These are phyloP conservation scores for Pelagomonas calceolata DNA, from an alignment of 108 stramenopile genomes.

Conservation along the genomic window DNA sequence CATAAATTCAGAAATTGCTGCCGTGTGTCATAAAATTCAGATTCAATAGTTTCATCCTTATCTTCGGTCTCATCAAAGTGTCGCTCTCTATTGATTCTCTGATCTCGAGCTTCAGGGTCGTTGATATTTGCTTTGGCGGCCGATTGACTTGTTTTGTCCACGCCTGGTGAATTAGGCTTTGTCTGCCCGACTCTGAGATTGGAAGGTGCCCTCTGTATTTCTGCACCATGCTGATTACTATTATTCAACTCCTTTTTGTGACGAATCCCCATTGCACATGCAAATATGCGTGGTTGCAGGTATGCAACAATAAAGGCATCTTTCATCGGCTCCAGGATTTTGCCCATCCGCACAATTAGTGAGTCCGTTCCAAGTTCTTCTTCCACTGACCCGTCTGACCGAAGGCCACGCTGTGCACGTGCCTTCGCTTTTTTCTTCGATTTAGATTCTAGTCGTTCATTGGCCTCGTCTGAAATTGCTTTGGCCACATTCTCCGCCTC, in stretches of 20 bases:
- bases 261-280: background rate
- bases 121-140: too few relatives aligned
- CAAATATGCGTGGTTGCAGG: conserved; percentile 30
- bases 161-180: too few relatives aligned
- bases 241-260: too few relatives aligned
- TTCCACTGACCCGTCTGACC: conserved; percentile 61
- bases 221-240: too few relatives aligned
- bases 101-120: too few relatives aligned
- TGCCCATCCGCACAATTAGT: conserved; percentile 82
- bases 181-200: conserved; percentile 1
- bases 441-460: conserved; percentile 49
- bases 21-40: conserved; percentile 72
- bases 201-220: background rate
- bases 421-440: conserved; percentile 3
- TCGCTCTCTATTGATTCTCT: conserved; percentile 6
- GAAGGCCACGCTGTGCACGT: conserved; percentile 43
- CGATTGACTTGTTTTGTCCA: too few relatives aligned
- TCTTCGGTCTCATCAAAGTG: conserved; percentile 45
- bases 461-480: conserved; percentile 71
- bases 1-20: conserved; percentile 83
- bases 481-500: conserved; percentile 96
- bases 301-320: conserved; percentile 90
- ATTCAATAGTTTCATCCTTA: conserved; percentile 54
- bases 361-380: conserved; percentile 62
- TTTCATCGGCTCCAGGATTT: conserved; percentile 91